Conservation (phyloP, 1,284 basidiomycete genomes). For the Butyriboletus appendiculatus region DNA sequence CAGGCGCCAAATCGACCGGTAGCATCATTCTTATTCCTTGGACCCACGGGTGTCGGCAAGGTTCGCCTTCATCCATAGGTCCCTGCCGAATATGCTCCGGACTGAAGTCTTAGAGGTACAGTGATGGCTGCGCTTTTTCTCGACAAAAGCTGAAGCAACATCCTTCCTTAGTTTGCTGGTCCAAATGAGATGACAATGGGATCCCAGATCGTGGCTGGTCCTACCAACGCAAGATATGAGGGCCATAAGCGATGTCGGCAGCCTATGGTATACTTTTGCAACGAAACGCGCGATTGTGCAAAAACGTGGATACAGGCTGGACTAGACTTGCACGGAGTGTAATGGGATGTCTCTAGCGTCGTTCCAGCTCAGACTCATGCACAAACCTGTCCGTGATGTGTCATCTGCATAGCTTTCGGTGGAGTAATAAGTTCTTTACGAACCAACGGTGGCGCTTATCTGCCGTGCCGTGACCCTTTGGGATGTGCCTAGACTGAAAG, state of each 20-base stretch:
- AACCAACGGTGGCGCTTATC: no score
- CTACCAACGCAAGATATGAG: conserved; percentile 78
- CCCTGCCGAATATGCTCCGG: not conserved
- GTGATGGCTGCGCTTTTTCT: not conserved
- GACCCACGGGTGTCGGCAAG: conserved; percentile 86
- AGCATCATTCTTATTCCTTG: conserved; percentile 90
- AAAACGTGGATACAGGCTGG: no score
- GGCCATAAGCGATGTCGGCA: no score
- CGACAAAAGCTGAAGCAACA: not conserved
- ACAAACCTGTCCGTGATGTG: no score
- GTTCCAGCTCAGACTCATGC: no score
- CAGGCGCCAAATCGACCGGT: conserved; percentile 87
- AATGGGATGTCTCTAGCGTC: not conserved
- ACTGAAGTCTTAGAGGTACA: conserved; percentile 52
- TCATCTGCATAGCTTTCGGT: no score
- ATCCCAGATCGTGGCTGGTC: conserved; percentile 72
- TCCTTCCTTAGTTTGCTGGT: conserved; percentile 61
- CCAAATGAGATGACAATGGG: conserved; percentile 68
- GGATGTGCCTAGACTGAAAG: no score
- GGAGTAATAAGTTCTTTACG: no score
- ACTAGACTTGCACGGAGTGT: not conserved
- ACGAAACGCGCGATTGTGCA: no score
- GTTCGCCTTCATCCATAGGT: conserved; percentile 33
- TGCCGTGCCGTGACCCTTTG: no score
- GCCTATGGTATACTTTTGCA: not conserved